Evolutionary conservation across 805 yeast genomes (phyloP), one percentile per base, ranked within the genome.

Genomic region (Lachancea lanzarotensis): DNA sequence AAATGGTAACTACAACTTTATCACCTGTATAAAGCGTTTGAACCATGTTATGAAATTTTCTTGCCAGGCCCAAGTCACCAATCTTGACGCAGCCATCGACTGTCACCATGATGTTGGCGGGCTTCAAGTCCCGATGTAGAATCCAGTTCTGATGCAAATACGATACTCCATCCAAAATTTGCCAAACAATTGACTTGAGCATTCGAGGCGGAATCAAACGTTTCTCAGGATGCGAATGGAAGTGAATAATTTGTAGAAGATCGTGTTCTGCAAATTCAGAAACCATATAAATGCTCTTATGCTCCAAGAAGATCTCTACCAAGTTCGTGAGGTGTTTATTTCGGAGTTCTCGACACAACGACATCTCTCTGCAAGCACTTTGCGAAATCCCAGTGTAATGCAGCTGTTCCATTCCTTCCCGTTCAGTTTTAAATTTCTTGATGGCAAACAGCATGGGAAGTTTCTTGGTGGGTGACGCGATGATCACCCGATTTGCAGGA

Each of bases 181-280:
- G 99, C 89, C 93, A 89, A 63, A 88, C 75, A 22, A 90, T 82
- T 1, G 95, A 84, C 58, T 90, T 88, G 19, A 90, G 71, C 38
- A 89, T 84, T 37, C 75, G 66, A 47, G 82, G 84, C 0, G 96
- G 95, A 8, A 93, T 85, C 11, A 82, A 78, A 51, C 78, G 77
- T 29, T 81, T 70, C 42, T 87, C 95, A 0, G 96, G 95, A 25
- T 89, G 97, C 17, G 95, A 82, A 62, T 93, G 98, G 62, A 75
- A 84, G 65, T 93, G 98, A 48, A 93, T 90, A 42, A 93, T 87
- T 64, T 93, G 98, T 49, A 93, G 68, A 47, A 93, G 68, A 66
- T 93, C 99, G 65, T 93, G 95, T 63, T 93, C 99, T 35, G 96
- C 96, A 64, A 80, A 93, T 61, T 91, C 98, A 62, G 88, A 89